Base-by-base conservation (phyloP, 108 stramenopile species). In the Skeletonema potamos region DNA sequence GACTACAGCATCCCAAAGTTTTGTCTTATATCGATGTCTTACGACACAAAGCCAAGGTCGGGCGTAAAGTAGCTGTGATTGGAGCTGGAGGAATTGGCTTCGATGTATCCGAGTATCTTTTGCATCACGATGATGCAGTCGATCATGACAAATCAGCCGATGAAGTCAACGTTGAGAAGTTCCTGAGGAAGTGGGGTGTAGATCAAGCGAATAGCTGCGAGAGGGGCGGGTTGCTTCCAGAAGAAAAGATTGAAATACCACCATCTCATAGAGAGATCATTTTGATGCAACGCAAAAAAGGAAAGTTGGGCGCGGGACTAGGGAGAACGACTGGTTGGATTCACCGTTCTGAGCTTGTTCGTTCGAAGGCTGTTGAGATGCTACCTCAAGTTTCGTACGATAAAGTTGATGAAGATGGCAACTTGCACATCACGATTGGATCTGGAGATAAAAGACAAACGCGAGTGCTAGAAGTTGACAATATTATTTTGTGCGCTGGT, bases 41-140 rank as follows among this genome's bases (percentile, higher is more conserved):
- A 43, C 80, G 82, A 46, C 57, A 85, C 39, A 80, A 91, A 43
- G 86, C 81, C 43, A 81, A 87, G 36, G 96, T 97, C 15, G 98
- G 98, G 54, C 48, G 87, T 39, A 76, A 79, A 1, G 97, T 99
- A 6, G 98, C 97, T 22, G 72, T 99, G 20, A 93, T 99, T 81
- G 98, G 98, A 37, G 98, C 97, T 6, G 98, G 98, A 41, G 98
- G 98, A 1, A 99, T 99, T 61, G 98, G 98, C 22, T 99, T 99
- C 72, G 98, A 99, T 85, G 95, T 99, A 27, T 86, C 93, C 18
- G 98, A 99, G 58, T 97, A 87, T 75, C 78, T 99, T 15, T 27
- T 94, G 26, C 91, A 97, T 68, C 81, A 89, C 34, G 55, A 76
- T 55, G 77, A 82, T 20, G 77, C 68, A 9, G 68, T 71, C 20